Evolutionary conservation across 352 stramenopile species (phyloP), one percentile per base, ranked within the genome.

Genomic region (Phytophthora constricta): DNA sequence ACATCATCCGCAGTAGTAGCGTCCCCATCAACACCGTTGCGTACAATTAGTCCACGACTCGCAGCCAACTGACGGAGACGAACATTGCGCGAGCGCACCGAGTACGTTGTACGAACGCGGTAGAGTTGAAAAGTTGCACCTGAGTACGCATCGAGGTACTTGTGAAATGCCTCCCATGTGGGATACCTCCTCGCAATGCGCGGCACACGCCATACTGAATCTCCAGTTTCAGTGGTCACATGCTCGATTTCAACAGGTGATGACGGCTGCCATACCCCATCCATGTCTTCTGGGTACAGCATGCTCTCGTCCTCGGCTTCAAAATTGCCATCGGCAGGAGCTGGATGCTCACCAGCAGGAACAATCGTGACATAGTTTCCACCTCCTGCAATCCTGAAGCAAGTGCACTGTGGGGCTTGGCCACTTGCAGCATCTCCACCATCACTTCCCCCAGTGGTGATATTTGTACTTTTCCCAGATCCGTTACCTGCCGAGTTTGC

Each of bases 81-180:
- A 27, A 67, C 58, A 49, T 93, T 92, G 17, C 85, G 83, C 28
- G 80, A 79, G 4, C 72, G 70, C 19, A 92, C 82, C 0, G 85
- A 91, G 17, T 87, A 92, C 9, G 85, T 93, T 22, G 85, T 93
- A 33, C 85, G 83, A 20, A 93, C 79, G 19, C 85, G 84, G 50
- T 90, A 90, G 13, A 93, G 68, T 58, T 93, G 84, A 37, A 78
- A 87, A 9, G 84, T 93, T 9, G 82, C 70, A 11, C 65, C 49
- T 1, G 80, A 90, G 49, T 93, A 93, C 48, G 51, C 65, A 16
- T 88, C 70, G n/a, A 93, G 26, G 50, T 89, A 79, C 27, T 76
- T 72, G 42, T 87, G 76, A 50, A 93, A 91, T 3, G 64, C 65
- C n/a, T 77, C 66, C 84, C 84, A 93, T 10, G 68, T 76, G 1